These are phyloP conservation scores for Trichoderma atrobrunneum DNA, from an alignment of 2,329 filamentous ascomycete species.

Conservation along the genomic window DNA sequence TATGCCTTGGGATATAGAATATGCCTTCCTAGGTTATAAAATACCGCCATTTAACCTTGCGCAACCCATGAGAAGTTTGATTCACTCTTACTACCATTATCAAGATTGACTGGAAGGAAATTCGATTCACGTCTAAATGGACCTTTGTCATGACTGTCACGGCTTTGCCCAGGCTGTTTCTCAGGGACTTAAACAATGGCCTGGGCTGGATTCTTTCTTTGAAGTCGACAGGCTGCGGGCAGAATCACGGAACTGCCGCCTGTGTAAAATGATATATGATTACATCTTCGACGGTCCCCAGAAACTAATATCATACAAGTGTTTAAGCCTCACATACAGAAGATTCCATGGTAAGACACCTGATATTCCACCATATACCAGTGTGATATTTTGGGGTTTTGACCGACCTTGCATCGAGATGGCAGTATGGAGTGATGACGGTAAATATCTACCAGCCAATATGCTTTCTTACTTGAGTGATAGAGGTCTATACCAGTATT, in stretches of 20 bases:
- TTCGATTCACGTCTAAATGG: background rate
- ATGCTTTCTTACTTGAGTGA: background rate
- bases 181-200: background rate
- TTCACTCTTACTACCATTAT: background rate
- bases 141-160: background rate
- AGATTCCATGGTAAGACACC: rapidly evolving
- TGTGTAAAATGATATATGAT: background rate
- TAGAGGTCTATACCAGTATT: background rate
- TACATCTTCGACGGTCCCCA: background rate
- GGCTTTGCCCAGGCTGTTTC: background rate
- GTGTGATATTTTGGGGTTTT: background rate
- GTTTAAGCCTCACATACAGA: background rate
- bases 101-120: background rate
- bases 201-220: background rate
- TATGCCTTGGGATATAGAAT: background rate
- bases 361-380: background rate
- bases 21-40: background rate
- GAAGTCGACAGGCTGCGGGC: background rate
- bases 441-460: background rate
- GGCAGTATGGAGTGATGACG: background rate
- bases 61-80: background rate
- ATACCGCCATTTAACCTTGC: background rate
- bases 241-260: background rate
- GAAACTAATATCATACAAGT: background rate
- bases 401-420: background rate